Evolutionary conservation across 2,329 filamentous ascomycete genomes (phyloP), one percentile per base, ranked within the genome.

Genomic region (Aspergillus phoenicis): DNA sequence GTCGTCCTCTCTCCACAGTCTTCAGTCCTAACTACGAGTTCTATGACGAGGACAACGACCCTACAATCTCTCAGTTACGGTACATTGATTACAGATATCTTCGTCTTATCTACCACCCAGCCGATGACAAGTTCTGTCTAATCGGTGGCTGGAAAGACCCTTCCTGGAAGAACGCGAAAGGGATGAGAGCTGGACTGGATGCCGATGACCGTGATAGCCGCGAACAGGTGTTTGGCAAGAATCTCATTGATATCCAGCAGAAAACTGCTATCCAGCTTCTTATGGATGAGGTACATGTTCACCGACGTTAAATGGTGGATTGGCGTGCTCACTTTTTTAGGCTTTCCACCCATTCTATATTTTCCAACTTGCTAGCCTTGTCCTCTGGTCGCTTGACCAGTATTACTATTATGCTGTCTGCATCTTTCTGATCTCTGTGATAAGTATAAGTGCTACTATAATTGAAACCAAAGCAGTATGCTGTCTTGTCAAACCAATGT

Each of bases 321-420:
- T 24, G 26, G 36, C 30, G 30, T 56, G 51, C 62, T 67, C 52
- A 70, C 47, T 43, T 39, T 10, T 33, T 17, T 64, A 91, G 86
- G 93, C 91, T 20, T 93, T 99, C 70, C 95, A 99, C 73, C 96
- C 95, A 0, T 99, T 99, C 75, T 99, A 99, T 75, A 90, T 99
- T 59, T 99, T 99, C 73, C 95, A 99, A 77, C 89, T 98, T 70
- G 94, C 93, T 52, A 98, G 95, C 81, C 82, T 99, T 66, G 78
- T 96, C 43, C 85, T 99, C 3, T 99, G 95, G 95, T 97, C 94
- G 8, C 74, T 97, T 67, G 95, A 99, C 72, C 85, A 96, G 70
- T 99, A 99, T 76, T 99, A 97, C 75, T 99, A 98, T 79, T 99
- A 99, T 77, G 95, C 95, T 4, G 84, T 88, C 15, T 96, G 93